Evolutionary conservation across 306 rosid genomes (phyloP).

Genomic region (Corylus americana): DNA sequence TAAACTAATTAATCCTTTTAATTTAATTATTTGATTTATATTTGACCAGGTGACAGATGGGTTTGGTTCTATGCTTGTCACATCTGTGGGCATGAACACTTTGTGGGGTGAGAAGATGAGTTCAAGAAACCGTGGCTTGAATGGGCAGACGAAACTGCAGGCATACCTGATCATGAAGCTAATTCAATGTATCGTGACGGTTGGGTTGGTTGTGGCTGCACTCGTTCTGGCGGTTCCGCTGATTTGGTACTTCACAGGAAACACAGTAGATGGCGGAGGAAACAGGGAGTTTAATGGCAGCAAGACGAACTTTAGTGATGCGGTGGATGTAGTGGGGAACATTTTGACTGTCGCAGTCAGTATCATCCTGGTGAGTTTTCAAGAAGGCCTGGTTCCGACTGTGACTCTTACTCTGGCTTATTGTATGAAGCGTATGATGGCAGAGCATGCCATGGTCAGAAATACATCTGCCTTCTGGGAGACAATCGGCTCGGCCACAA

Average conservation of each 20-base stretch:
- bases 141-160: slow-evolving; percentile 18
- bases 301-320: slow-evolving; percentile 18
- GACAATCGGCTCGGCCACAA: slow-evolving; percentile 27
- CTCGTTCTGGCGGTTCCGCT: slow-evolving; percentile 20
- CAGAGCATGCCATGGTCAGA: slow-evolving; percentile 31
- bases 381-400: slow-evolving; percentile 25
- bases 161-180: slow-evolving; percentile 18
- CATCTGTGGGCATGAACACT: slow-evolving; percentile 30
- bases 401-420: slow-evolving; percentile 31
- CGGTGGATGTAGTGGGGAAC: slow-evolving; percentile 11
- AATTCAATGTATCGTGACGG: slow-evolving; percentile 13
- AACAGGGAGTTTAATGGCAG: slow-evolving; percentile 21
- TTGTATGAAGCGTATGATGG: slow-evolving; percentile 30
- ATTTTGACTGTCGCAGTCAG: slow-evolving; percentile 12
- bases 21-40: no score
- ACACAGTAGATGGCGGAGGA: slow-evolving; percentile 17
- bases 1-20: no score
- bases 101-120: slow-evolving; percentile 36
- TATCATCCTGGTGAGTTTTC: slow-evolving; percentile 25
- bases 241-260: slow-evolving; percentile 25
- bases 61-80: slow-evolving; percentile 30
- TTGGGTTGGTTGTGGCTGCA: slow-evolving; percentile 13
- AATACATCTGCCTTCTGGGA: slow-evolving; percentile 29
- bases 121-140: slow-evolving; percentile 10
- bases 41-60: slow-evolving; percentile 5